phyloP scores from a whole-genome alignment of 139 green algal species.

The Limnomonas spitsbergensis region DNA sequence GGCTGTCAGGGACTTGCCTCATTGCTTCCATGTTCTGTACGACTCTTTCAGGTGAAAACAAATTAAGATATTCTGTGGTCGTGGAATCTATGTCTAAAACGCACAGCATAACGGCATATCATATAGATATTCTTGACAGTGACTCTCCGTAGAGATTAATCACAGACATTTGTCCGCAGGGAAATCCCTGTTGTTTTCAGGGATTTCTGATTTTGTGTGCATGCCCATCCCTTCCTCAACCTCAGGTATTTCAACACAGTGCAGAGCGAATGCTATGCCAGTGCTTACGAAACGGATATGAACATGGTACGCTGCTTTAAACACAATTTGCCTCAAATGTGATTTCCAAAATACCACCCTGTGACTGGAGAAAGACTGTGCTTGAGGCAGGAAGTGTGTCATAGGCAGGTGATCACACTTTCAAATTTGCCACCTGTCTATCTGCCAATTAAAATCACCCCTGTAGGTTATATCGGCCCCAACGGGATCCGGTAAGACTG shows the following conservation, averaged over 20 bases:
- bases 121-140: not conserved
- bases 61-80: not conserved
- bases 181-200: not conserved
- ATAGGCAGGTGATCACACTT: not conserved
- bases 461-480: not conserved
- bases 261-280: constrained; percentile 8
- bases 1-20: not conserved
- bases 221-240: not conserved
- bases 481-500: constrained; percentile 79
- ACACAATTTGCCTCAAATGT: not conserved
- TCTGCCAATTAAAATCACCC: not conserved
- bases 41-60: not conserved
- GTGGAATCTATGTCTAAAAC: not conserved
- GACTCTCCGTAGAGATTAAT: too few species aligned
- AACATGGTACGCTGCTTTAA: not conserved
- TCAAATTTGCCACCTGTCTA: not conserved
- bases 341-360: not conserved
- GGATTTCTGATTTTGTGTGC: not conserved
- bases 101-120: not conserved
- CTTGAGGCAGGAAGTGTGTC: not conserved
- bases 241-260: constrained; percentile 14
- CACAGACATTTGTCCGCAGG: not conserved
- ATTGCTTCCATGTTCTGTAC: constrained; percentile 9
- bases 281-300: not conserved
- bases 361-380: not conserved